These are phyloP conservation scores for Erodium chrysanthum DNA, from an alignment of 441 rosid species.

Conservation along the genomic window DNA sequence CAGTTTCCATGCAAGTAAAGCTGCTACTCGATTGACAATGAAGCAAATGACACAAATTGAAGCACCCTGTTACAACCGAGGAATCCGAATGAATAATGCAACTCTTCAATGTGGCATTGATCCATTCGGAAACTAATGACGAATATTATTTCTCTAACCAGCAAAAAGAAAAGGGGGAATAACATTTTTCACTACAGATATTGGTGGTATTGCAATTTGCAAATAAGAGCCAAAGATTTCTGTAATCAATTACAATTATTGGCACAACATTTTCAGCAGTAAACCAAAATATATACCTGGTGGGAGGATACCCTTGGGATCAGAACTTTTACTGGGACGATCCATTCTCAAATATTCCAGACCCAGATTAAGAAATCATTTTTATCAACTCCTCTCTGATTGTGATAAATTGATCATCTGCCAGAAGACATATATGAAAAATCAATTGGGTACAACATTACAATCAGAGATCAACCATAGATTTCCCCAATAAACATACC, in stretches of 20 bases:
- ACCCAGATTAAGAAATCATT: conserved; percentile 1
- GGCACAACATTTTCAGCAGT: background rate
- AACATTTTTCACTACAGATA: background rate
- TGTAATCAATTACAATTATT: background rate
- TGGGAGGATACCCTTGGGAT: background rate
- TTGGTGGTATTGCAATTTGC: background rate
- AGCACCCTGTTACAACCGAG: background rate
- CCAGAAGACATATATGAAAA: background rate
- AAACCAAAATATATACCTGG: background rate
- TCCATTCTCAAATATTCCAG: background rate
- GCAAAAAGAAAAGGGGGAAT: background rate
- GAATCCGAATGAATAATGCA: background rate
- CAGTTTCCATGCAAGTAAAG: background rate
- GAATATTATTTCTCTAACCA: background rate
- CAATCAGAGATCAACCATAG: background rate
- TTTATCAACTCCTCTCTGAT: background rate
- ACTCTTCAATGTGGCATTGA: background rate
- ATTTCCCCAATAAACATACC: background rate
- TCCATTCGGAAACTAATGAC: background rate
- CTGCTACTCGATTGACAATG: background rate
- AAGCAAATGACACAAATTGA: background rate
- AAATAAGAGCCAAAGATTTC: background rate
- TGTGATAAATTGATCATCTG: background rate
- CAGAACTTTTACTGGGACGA: background rate
- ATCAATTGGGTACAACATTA: background rate